Conservation (phyloP, 805 yeast genomes). For the Kurtzmaniella cleridarum region DNA sequence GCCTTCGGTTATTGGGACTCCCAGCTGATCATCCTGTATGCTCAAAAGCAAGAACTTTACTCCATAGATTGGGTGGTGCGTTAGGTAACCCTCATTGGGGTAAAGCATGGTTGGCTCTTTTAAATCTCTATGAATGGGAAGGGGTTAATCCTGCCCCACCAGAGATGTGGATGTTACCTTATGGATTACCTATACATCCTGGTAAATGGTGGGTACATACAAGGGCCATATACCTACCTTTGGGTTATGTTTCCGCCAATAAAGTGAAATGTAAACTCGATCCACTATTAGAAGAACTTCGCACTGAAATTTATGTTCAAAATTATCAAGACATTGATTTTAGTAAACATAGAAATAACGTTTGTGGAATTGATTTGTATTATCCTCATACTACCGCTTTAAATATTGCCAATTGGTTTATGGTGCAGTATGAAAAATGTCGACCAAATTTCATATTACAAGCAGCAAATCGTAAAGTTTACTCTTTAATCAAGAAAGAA, state of each 20-base stretch:
- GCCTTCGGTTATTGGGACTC: conserved; percentile 76
- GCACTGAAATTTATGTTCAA: conserved; percentile 68
- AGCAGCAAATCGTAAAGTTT: conserved; percentile 46
- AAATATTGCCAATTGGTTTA: conserved; percentile 52
- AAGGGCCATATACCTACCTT: conserved; percentile 80
- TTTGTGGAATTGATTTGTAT: conserved; percentile 88
- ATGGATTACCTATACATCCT: conserved; percentile 79
- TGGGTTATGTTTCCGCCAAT: conserved; percentile 71
- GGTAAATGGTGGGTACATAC: conserved; percentile 99
- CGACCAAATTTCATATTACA: conserved; percentile 72
- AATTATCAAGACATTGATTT: conserved; percentile 63
- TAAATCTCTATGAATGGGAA: conserved; percentile 85
- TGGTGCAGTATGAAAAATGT: conserved; percentile 63
- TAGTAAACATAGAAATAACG: conserved; percentile 65
- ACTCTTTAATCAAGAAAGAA: conserved; percentile 68
- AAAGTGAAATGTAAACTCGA: conserved; percentile 52
- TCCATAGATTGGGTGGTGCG: conserved; percentile 82
- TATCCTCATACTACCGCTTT: conserved; percentile 81
- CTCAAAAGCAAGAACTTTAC: conserved; percentile 64
- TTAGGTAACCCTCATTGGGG: conserved; percentile 96
- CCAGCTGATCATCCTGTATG: conserved; percentile 71
- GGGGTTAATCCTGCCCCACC: conserved; percentile 99
- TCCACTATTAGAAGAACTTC: conserved; percentile 57
- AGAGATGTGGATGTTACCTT: conserved; percentile 87
- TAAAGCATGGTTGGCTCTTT: conserved; percentile 78